These are phyloP conservation scores for Ascodesmis nigricans DNA, from an alignment of 495 filamentous ascomycete species.

Conservation along the genomic window DNA sequence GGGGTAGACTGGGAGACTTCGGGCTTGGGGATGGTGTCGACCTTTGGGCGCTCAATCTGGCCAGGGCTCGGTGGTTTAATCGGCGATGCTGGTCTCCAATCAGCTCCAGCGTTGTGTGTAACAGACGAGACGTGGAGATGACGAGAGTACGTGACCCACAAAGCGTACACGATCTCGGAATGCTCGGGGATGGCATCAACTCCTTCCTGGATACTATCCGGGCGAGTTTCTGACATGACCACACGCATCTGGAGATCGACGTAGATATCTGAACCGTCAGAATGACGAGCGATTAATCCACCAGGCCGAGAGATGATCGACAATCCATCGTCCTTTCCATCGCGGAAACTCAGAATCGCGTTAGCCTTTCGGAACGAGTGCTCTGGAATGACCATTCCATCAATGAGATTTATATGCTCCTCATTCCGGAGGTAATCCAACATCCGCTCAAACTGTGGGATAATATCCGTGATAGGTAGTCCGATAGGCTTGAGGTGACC, in stretches of 20 bases:
- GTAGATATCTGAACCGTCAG: conserved; percentile 72
- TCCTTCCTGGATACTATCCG: too few species aligned
- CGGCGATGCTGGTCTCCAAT: conserved; percentile 40
- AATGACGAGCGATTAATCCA: conserved; percentile 64
- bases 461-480: conserved; percentile 49
- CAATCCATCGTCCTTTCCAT: conserved; percentile 55
- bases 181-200: conserved; percentile 25
- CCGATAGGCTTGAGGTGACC: conserved; percentile 68
- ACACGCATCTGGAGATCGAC: conserved; percentile 93
- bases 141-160: conserved; percentile 93
- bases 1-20: conserved; percentile 6
- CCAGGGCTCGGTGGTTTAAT: conserved; percentile 58
- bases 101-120: conserved; percentile 31
- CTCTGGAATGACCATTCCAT: conserved; percentile 94
- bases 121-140: conserved; percentile 57
- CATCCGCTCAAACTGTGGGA: conserved; percentile 71
- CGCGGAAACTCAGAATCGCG: conserved; percentile 56
- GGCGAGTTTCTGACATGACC: conserved; percentile 55
- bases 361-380: conserved; percentile 82
- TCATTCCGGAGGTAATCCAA: conserved; percentile 63
- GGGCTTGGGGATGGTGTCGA: conserved; percentile 12
- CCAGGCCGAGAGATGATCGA: conserved; percentile 54
- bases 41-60: conserved; percentile 37
- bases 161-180: conserved; percentile 63
- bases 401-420: conserved; percentile 56